These are phyloP conservation scores for Dryadomyces quercus-mongolicae DNA, from an alignment of 2,329 filamentous ascomycete genomes.

Conservation along the genomic window DNA sequence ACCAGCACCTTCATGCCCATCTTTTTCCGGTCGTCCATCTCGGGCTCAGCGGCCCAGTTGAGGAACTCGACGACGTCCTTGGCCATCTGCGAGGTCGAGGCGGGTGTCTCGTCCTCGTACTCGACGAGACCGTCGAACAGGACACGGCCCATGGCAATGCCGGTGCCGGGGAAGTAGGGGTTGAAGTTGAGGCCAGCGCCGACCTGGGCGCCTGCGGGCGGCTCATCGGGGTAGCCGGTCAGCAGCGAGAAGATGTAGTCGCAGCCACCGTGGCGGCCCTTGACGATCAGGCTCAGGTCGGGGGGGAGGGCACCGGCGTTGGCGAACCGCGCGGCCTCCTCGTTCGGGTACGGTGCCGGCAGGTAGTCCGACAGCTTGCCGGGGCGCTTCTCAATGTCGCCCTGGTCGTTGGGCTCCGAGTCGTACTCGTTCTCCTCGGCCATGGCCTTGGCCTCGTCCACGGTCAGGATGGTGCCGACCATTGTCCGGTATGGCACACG, in stretches of 20 bases:
- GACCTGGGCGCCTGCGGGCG: conserved; percentile 77
- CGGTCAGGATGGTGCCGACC: conserved; percentile 84
- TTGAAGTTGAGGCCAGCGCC: conserved; percentile 97
- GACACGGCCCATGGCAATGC: conserved; percentile 97
- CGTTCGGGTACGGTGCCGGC: conserved; percentile 92
- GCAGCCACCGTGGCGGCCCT: conserved; percentile 94
- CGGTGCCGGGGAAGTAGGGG: conserved; percentile 98
- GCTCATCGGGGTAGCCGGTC: conserved; percentile 94
- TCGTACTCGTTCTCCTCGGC: conserved; percentile 99
- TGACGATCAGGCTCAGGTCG: conserved; percentile 94
- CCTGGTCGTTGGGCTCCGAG: conserved; percentile 93
- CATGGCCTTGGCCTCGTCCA: conserved; percentile 94
- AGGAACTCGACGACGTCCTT: conserved; percentile 99
- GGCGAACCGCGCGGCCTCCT: conserved; percentile 92
- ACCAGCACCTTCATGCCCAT: conserved; percentile 97
- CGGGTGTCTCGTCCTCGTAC: conserved; percentile 92
- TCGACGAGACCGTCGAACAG: conserved; percentile 95
- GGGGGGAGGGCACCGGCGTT: conserved; percentile 97
- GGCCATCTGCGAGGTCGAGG: conserved; percentile 96
- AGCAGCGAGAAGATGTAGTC: conserved; percentile 97
- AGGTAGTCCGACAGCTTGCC: conserved; percentile 99
- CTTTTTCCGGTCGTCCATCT: conserved; percentile 99
- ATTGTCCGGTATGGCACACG: conserved; percentile 88
- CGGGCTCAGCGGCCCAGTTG: conserved; percentile 97
- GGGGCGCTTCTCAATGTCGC: conserved; percentile 94